These are phyloP conservation scores for Salix udensis DNA, from an alignment of 345 rosid species.

Conservation along the genomic window DNA sequence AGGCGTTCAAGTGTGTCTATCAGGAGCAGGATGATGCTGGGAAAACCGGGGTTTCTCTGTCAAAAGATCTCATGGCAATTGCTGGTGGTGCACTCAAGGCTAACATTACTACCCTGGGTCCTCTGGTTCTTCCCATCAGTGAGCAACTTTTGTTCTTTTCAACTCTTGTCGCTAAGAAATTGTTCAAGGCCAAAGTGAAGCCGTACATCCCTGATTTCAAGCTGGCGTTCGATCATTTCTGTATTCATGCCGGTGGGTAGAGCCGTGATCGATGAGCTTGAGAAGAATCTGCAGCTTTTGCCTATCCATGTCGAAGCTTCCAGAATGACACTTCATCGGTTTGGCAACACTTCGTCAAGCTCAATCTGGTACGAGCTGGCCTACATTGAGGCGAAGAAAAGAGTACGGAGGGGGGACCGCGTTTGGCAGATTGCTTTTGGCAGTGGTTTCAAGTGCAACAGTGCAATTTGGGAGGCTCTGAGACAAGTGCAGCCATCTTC, in stretches of 20 bases:
- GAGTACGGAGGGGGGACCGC: conserved; percentile 73
- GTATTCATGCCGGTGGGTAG: conserved; percentile 89
- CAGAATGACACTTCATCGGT: conserved; percentile 80
- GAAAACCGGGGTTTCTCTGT: conserved; percentile 77
- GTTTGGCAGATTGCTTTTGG: conserved; percentile 95
- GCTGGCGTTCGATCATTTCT: conserved; percentile 88
- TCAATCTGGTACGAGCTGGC: conserved; percentile 92
- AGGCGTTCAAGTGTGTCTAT: conserved; percentile 74
- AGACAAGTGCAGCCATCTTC: conserved; percentile 19
- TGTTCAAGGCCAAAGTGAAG: conserved; percentile 58
- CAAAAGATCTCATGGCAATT: conserved; percentile 86
- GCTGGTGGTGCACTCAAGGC: conserved; percentile 87
- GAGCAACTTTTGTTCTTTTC: conserved; percentile 81
- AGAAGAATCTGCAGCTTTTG: conserved; percentile 85
- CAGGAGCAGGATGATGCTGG: conserved; percentile 85
- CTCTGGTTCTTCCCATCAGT: conserved; percentile 82
- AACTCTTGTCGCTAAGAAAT: conserved; percentile 59
- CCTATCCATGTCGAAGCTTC: conserved; percentile 71
- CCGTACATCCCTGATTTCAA: conserved; percentile 93
- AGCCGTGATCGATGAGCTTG: conserved; percentile 91
- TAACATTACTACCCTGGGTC: conserved; percentile 83
- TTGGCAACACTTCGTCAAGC: conserved; percentile 90
- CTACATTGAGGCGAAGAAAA: conserved; percentile 72
- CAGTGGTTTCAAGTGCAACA: conserved; percentile 90
- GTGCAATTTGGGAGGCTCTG: conserved; percentile 32